phyloP scores from a whole-genome alignment of 768 basidiomycete species.

The Calocybe gangraenosa region DNA sequence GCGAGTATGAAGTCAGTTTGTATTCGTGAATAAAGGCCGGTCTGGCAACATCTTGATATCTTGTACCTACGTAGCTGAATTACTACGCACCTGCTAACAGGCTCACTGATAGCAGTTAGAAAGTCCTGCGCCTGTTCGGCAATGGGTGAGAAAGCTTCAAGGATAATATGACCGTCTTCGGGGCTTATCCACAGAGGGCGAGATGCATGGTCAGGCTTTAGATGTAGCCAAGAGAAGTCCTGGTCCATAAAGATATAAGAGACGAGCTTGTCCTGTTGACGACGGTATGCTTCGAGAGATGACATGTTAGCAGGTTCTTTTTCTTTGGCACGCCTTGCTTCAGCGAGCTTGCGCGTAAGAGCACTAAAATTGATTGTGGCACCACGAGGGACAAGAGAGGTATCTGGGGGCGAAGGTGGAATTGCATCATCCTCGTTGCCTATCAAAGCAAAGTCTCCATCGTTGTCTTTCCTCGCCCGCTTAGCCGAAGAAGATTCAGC shows the following conservation, averaged over 20 bases:
- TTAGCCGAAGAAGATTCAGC: constrained; percentile 34
- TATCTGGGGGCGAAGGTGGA: constrained; percentile 50
- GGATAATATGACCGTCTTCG: constrained; percentile 87
- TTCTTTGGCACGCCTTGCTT: constrained; percentile 49
- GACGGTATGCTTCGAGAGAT: constrained; percentile 60
- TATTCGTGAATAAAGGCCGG: constrained; percentile 99
- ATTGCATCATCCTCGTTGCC: constrained; percentile 57
- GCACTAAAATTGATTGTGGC: constrained; percentile 89
- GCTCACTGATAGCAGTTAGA: constrained; percentile 95
- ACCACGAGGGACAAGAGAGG: constrained; percentile 55
- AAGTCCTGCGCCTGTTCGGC: constrained; percentile 99
- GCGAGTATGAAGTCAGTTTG: constrained; percentile 95
- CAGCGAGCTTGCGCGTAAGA: constrained; percentile 72
- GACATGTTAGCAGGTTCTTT: constrained; percentile 41
- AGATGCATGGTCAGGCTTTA: constrained; percentile 88
- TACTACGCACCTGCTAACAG: constrained; percentile 87
- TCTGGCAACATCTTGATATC: constrained; percentile 40
- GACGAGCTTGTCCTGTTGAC: constrained; percentile 70
- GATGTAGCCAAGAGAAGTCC: constrained; percentile 81
- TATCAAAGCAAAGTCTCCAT: constrained; percentile 56
- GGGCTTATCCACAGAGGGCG: constrained; percentile 97
- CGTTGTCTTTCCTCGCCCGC: constrained; percentile 41
- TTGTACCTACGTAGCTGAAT: constrained; percentile 25
- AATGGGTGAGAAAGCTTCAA: constrained; percentile 96
- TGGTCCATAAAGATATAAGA: constrained; percentile 82